phyloP scores from a whole-genome alignment of 306 rosid species.

The Cucumis cinereus region DNA sequence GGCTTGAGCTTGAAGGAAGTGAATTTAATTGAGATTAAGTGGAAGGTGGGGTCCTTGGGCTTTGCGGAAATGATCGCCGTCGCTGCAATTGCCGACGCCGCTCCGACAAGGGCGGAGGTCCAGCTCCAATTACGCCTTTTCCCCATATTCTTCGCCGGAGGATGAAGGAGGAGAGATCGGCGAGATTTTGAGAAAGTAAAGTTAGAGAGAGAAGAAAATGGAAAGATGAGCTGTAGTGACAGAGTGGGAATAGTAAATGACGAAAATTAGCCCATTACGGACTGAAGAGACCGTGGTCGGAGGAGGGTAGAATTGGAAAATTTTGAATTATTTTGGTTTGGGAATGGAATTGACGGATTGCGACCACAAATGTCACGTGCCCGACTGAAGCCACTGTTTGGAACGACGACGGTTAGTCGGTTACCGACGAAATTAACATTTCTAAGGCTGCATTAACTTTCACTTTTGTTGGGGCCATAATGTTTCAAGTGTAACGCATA shows the following conservation, averaged over 20 bases:
- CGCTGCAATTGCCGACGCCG: slow-evolving; percentile 58
- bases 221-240: not conserved
- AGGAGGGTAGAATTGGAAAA: not conserved
- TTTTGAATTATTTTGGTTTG: not conserved
- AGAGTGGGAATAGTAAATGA: not conserved
- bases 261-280: not conserved
- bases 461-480: too few relatives aligned
- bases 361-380: not conserved
- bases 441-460: not conserved
- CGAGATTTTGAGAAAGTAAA: not conserved
- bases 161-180: not conserved
- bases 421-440: not conserved
- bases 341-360: not conserved
- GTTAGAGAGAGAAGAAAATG: not conserved
- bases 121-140: slow-evolving; percentile 45
- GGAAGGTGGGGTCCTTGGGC: slow-evolving; percentile 81
- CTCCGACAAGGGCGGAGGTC: slow-evolving; percentile 61
- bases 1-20: slow-evolving; percentile 51
- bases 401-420: not conserved
- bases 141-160: slow-evolving; percentile 15
- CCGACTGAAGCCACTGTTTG: not conserved
- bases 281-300: not conserved
- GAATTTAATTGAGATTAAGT: slow-evolving; percentile 54
- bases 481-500: too few relatives aligned
- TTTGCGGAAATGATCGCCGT: slow-evolving; percentile 36